phyloP scores from a whole-genome alignment of 1,284 basidiomycete genomes.

The Trichosporon coremiiforme region DNA sequence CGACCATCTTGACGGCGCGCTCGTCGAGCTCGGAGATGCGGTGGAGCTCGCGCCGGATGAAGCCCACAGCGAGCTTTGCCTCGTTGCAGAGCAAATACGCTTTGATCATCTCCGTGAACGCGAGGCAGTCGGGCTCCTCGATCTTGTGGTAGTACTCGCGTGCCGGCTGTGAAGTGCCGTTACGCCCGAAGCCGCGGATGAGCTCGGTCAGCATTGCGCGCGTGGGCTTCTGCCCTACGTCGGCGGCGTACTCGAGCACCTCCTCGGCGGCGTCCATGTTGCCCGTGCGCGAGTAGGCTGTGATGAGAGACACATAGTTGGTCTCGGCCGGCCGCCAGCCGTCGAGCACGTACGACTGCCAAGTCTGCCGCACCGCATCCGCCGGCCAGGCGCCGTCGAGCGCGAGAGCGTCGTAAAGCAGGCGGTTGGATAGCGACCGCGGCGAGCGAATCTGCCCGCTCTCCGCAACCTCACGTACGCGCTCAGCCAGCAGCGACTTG shows the following conservation, averaged over 20 bases:
- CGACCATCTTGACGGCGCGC: conserved; percentile 20
- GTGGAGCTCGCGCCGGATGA: conserved; percentile 23
- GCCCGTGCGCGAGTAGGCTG: conserved; percentile 44
- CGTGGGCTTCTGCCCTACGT: conserved; percentile 29
- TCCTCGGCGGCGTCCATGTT: conserved; percentile 43
- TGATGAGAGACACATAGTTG: conserved; percentile 46
- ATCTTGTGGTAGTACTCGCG: conserved; percentile 21
- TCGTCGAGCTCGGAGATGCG: conserved; percentile 20
- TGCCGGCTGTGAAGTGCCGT: conserved; percentile 18
- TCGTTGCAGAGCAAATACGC: conserved; percentile 17
- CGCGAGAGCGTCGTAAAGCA: conserved; percentile 42
- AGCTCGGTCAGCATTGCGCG: conserved; percentile 39
- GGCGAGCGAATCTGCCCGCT: conserved; percentile 22
- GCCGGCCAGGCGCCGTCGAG: conserved; percentile 32
- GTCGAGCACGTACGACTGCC: conserved; percentile 41
- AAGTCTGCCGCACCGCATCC: conserved; percentile 34
- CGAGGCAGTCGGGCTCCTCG: conserved; percentile 17
- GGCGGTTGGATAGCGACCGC: conserved; percentile 35
- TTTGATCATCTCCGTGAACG: conserved; percentile 22
- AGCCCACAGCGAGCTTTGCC: conserved; percentile 1
- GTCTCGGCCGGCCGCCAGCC: conserved; percentile 42
- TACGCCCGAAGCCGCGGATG: conserved; percentile 28
- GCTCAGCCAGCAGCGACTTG: conserved; percentile 20
- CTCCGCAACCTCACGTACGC: conserved; percentile 18
- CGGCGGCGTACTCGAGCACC: conserved; percentile 36